Percentiles rank a stretch among this genome's conserved stretches.
phyloP scores from a whole-genome alignment of 2,329 filamentous ascomycete species.

The Rutstroemia sp. region DNA sequence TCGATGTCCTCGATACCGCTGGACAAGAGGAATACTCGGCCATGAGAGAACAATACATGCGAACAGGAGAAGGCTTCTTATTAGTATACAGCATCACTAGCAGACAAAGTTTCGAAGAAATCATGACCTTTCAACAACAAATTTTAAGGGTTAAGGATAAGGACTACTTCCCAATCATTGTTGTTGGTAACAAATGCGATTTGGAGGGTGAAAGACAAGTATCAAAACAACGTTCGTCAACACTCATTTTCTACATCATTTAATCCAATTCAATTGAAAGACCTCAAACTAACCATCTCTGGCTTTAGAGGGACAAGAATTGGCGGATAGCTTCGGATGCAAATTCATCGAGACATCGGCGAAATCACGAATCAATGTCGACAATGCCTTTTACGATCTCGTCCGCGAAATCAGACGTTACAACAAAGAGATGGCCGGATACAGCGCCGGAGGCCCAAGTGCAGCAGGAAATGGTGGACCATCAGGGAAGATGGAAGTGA shows the following conservation, averaged over 20 bases:
- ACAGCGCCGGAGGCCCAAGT: conserved; percentile 61
- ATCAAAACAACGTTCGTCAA: conserved; percentile 71
- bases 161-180: conserved; percentile 99
- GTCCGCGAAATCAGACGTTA: conserved; percentile 96
- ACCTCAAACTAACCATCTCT: neutral
- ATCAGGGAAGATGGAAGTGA: conserved; percentile 66
- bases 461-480: conserved; percentile 53
- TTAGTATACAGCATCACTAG: conserved; percentile 98
- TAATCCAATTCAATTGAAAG: neutral
- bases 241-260: neutral
- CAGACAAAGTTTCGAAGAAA: conserved; percentile 95
- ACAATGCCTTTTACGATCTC: conserved; percentile 97
- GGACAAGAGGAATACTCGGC: conserved; percentile 99
- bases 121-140: conserved; percentile 97
- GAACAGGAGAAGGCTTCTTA: conserved; percentile 94
- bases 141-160: conserved; percentile 98
- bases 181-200: conserved; percentile 99
- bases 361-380: conserved; percentile 96
- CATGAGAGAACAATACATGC: conserved; percentile 99
- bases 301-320: conserved; percentile 71
- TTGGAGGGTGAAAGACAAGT: conserved; percentile 88
- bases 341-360: conserved; percentile 99
- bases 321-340: conserved; percentile 85
- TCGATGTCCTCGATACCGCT: conserved; percentile 96
- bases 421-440: conserved; percentile 95